Base-by-base conservation (phyloP, 1,284 basidiomycete genomes). In the Leccinum subatratum region DNA sequence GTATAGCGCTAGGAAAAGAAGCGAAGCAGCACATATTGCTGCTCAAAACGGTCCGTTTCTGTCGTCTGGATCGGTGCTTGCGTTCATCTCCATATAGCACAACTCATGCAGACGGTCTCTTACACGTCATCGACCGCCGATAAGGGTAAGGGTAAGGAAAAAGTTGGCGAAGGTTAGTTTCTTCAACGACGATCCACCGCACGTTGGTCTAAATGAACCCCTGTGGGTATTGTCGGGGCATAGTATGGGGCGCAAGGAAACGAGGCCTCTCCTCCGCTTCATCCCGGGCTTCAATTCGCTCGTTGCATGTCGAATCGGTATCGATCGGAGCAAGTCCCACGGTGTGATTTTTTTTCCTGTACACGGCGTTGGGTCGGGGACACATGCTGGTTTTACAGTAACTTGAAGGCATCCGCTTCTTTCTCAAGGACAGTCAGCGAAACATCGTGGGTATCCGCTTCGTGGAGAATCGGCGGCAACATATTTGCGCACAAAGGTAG, bases 291-390 rank as follows among this genome's bases (percentile, higher is more conserved):
- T 22, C 90, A 92, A 67, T 86, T 85, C 68, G 87, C 89, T 6
- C 83, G 90, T 12, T 92, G 90, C 77, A 92, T 92, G 90, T 91
- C 91, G 0, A 87, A 86, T 70, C 83, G 88, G 60, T 92, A 91
- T 75, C 85, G 85, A 69, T 78, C 80, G 48, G 87, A 91, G 70
- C 80, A 83, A 61, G 89, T 91, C 75, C 88, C 90, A 34, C 86
- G 88, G 7, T 92, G 90, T 73, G 87, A 37, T 37, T 37, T 37
- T 37, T 37, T 92, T 30, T 89, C 90, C 3, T 92, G 90, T 75
- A 92, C 88, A 22, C 86, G 90, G 60, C 87, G 90, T 18, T 92
- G 90, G 90, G 90, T 89, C 2, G 91, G 90, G 54, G 90, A 92
- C 74, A 91, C 89, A 1, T 92, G 90, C 73, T 85, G 90, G 30